A percentile compares a stretch with the other conserved stretches of the same genome.
Evolutionary conservation across 1,284 basidiomycete species (phyloP).

Genomic region (Anthracocystis walkeri): DNA sequence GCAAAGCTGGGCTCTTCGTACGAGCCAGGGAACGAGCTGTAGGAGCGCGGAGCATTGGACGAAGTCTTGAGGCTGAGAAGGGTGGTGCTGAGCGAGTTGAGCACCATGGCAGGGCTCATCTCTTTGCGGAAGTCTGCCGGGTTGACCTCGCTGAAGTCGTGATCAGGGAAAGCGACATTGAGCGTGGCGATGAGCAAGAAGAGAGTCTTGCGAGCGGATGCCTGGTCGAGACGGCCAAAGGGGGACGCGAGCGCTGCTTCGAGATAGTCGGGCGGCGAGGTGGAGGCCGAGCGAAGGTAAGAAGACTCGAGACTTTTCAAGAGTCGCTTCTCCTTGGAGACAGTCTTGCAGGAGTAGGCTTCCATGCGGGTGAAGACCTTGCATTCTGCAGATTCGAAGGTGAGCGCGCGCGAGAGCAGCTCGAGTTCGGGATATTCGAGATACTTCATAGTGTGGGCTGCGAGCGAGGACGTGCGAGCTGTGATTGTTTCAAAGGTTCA

Average conservation of each 20-base stretch:
- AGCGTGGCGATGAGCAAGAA: conserved; percentile 95
- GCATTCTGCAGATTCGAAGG: conserved; percentile 80
- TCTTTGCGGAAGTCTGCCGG: conserved; percentile 85
- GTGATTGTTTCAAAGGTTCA: neutral
- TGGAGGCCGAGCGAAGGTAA: conserved; percentile 63
- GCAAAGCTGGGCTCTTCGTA: conserved; percentile 59
- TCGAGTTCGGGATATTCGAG: conserved; percentile 85
- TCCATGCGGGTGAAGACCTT: conserved; percentile 92
- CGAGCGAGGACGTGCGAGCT: conserved; percentile 1
- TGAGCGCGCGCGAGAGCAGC: conserved; percentile 83
- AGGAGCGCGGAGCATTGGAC: conserved; percentile 57
- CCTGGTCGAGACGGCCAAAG: conserved; percentile 71
- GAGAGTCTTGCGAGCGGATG: conserved; percentile 82
- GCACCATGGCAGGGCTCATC: conserved; percentile 68
- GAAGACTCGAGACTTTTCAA: conserved; percentile 80
- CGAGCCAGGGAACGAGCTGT: conserved; percentile 56
- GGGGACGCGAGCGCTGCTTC: conserved; percentile 65
- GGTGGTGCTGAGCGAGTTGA: conserved; percentile 67
- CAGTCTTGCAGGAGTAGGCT: conserved; percentile 97
- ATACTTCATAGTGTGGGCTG: conserved; percentile 79
- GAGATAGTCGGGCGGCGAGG: conserved; percentile 64
- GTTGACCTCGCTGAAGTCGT: conserved; percentile 93
- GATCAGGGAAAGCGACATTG: conserved; percentile 96
- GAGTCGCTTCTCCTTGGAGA: conserved; percentile 95
- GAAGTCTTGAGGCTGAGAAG: conserved; percentile 63